Evolutionary conservation across 2,329 filamentous ascomycete genomes (phyloP).

Genomic region (Cytospora schulzeri): DNA sequence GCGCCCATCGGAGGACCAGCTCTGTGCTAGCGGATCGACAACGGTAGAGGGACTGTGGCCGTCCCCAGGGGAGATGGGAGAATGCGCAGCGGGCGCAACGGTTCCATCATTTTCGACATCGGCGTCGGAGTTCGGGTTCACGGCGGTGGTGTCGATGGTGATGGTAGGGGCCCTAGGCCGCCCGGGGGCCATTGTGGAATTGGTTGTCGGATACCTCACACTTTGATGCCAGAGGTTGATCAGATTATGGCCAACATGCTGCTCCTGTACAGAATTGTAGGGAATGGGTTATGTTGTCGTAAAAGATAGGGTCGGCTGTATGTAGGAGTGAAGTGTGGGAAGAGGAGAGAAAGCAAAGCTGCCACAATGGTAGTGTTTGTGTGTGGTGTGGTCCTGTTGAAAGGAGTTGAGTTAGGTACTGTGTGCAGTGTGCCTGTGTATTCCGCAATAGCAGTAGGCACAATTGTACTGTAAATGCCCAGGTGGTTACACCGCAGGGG

Average conservation of each 20-base stretch:
- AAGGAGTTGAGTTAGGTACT: background rate
- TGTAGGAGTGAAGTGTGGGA: background rate
- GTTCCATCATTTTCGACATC: conserved; percentile 36
- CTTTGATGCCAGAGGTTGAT: conserved; percentile 7
- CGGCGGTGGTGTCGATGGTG: conserved; percentile 55
- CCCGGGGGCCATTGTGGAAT: conserved; percentile 30
- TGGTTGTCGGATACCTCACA: conserved; percentile 8
- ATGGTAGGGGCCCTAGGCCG: conserved; percentile 51
- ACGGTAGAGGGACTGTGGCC: conserved; percentile 44
- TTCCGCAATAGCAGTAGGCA: background rate
- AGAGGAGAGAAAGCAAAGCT: background rate
- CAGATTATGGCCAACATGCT: background rate
- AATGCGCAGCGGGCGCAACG: conserved; percentile 32
- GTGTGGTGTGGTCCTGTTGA: conserved; percentile 4
- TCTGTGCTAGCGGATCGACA: conserved; percentile 36
- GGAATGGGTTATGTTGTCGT: background rate
- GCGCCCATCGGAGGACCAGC: conserved; percentile 33
- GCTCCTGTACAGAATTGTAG: background rate
- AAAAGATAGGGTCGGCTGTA: background rate
- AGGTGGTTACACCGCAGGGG: no score
- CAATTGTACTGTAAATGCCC: background rate
- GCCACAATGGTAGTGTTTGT: background rate
- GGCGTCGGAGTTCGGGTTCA: conserved; percentile 34
- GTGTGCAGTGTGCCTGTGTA: background rate
- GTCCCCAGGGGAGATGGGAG: conserved; percentile 45